Evolutionary conservation across 2,329 filamentous ascomycete species (phyloP), one percentile per base, ranked within the genome.

Genomic region (Ceratocystis lukuohia): DNA sequence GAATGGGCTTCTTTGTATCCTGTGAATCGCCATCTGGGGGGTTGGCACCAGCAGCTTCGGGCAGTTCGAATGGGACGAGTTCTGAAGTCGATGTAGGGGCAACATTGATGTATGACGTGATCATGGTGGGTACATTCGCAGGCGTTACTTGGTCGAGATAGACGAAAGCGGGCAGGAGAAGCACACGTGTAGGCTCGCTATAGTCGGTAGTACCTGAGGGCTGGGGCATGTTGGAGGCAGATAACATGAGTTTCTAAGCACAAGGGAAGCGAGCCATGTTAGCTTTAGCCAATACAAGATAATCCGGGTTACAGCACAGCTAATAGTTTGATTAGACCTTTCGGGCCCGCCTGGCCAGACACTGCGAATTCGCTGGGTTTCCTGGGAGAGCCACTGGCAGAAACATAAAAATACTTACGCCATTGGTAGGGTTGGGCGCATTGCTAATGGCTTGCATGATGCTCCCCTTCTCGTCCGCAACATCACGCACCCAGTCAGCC

Each of bases 401-500:
- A 61, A 33, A 37, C 48, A 20, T 17, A 12, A 65, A 41, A 17
- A 62, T 50, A 79, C 83, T 74, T 77, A 91, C 88, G 67, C 88
- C 88, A 69, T 89, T 89, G 30, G 75, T 80, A 0, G 87, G 87
- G 73, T 80, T 81, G 10, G 79, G 77, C 1, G 80, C 79, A 65
- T 78, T 78, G 15, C 76, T 82, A 71, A 92, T 82, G 1, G 88
- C 89, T 77, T 91, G 80, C 89, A 93, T 93, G 41, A 93, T 82
- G 73, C 87, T 91, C 5, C 88, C 88, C 75, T 89, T 87, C 79
- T 97, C 94, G 73, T 97, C 89, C 66, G 84, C 85, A 59, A 96
- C 89, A 77, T 96, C 88, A 68, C 89, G 79, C 73, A 93, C 88
- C 94, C 94, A 99, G 76, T 99, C 94, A 30, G 87, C 83, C 82